Conservation (phyloP, 805 yeast genomes). For the Metschnikowia drakensbergensis region DNA sequence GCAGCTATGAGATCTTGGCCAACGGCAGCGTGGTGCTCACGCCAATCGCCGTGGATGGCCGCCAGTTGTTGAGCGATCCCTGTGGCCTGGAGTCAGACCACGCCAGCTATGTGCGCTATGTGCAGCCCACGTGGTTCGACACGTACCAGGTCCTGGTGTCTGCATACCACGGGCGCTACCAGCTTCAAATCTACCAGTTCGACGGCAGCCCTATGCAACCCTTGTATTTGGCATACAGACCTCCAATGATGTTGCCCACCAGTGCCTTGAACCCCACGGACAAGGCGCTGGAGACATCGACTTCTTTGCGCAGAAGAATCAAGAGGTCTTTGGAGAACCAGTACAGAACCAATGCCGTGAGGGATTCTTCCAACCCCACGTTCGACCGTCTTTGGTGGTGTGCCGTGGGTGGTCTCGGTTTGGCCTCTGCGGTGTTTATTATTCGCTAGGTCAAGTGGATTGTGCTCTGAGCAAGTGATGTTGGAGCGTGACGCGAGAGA, state of each 20-base stretch:
- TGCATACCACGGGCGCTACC: slow-evolving; percentile 78
- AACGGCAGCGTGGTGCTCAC: slow-evolving; percentile 68
- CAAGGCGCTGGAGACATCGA: slow-evolving; percentile 31
- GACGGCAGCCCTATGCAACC: slow-evolving; percentile 85
- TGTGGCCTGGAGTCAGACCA: slow-evolving; percentile 43
- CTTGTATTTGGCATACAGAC: slow-evolving; percentile 83
- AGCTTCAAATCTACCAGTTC: slow-evolving; percentile 67
- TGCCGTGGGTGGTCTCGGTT: slow-evolving; percentile 44
- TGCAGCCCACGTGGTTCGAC: slow-evolving; percentile 58
- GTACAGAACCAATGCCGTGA: slow-evolving; percentile 70
- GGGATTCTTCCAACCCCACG: slow-evolving; percentile 29
- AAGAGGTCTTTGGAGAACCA: slow-evolving; percentile 77
- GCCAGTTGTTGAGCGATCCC: slow-evolving; percentile 86
- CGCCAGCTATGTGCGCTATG: slow-evolving; percentile 68
- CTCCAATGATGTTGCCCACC: slow-evolving; percentile 96
- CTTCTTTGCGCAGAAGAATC: slow-evolving; percentile 43
- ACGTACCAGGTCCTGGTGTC: slow-evolving; percentile 61
- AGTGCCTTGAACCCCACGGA: slow-evolving; percentile 82
- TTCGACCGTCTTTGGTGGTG: slow-evolving; percentile 56
- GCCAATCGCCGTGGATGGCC: slow-evolving; percentile 85
- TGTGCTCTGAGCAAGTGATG: neutral
- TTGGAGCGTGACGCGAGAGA: too few relatives aligned
- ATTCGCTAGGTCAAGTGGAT: slow-evolving; percentile 12
- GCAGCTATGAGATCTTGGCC: slow-evolving; percentile 57
- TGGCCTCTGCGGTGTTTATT: slow-evolving; percentile 35